Base-by-base conservation (phyloP, 2,329 filamentous ascomycete species). In the Fusarium sp. region DNA sequence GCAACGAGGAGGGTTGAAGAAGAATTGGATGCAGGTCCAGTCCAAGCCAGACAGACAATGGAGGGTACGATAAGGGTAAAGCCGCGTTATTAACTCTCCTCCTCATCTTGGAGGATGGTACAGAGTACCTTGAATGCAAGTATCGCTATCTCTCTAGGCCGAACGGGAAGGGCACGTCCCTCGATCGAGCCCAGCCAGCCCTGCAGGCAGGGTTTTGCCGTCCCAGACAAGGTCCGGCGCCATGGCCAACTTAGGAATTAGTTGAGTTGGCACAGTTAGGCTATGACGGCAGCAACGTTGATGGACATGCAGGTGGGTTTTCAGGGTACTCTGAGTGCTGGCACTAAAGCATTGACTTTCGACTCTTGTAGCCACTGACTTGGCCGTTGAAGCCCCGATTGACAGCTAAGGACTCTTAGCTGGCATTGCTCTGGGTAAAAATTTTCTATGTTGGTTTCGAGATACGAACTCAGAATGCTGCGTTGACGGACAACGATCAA, bases 151-250 rank as follows among this genome's bases (percentile, higher is more conserved):
- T 70, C 61, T 70, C 61, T 68, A 48, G 63, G 64, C 55, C 61
- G 56, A 65, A 63, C 72, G 72, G 72, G 72, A 70, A 70, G 70
- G 57, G 69, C 68, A 71, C 69, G 69, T 72, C 69, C 69, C 65
- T 64, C 63, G 63, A 66, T 66, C 60, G 48, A 57, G 52, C 54
- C 55, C 51, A 66, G 57, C 55, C 25, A 27, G 25, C 25, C 25
- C 25, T 27, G 58, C 58, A 71, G 65, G 47, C 66, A 71, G 69
- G 69, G 62, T 72, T 72, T 71, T 60, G 65, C 65, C 63, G 52
- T 64, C 68, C 44, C 52, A 70, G 59, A 61, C 55, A 67, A 60
- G 52, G 51, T 56, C 59, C 38, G 51, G 60, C 38, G 60, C 51
- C 56, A 60, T 69, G 48, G 58, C 68, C 68, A 54, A 69, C 59